These are phyloP conservation scores for Sporothrix euskadiensis DNA, from an alignment of 2,329 filamentous ascomycete genomes.

Conservation along the genomic window DNA sequence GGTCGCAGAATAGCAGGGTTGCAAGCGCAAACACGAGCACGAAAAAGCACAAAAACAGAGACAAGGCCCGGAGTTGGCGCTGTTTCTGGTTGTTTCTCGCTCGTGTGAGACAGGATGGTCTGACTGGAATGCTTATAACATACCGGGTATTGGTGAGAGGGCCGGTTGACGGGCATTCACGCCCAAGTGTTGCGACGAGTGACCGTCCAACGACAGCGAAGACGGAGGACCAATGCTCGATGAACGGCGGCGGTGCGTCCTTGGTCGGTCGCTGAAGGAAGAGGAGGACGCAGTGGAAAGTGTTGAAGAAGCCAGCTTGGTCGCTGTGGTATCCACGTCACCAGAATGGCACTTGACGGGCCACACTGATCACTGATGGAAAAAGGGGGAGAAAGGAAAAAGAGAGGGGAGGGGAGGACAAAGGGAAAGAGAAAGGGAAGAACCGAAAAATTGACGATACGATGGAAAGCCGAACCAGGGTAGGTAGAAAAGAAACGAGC, in stretches of 20 bases:
- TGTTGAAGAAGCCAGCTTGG: constrained; percentile 55
- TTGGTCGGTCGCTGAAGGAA: constrained; percentile 54
- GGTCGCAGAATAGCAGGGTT: neutral
- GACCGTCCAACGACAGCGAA: constrained; percentile 40
- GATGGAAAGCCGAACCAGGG: neutral
- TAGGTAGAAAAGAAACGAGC: neutral
- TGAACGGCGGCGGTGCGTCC: constrained; percentile 49
- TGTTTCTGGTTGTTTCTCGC: constrained; percentile 1
- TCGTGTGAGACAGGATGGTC: neutral
- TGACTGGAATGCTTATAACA: constrained; percentile 34
- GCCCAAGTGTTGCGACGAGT: constrained; percentile 42
- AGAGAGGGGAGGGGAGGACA: neutral
- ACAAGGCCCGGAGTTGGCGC: neutral
- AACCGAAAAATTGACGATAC: neutral
- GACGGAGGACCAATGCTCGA: constrained; percentile 34
- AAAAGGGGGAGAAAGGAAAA: neutral
- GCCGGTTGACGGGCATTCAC: constrained; percentile 44
- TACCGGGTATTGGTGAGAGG: constrained; percentile 60
- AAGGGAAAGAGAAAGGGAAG: constrained; percentile 16
- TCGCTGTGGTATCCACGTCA: constrained; percentile 34
- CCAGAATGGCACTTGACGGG: constrained; percentile 35
- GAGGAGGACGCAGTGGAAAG: constrained; percentile 54
- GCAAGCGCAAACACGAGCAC: constrained; percentile 7
- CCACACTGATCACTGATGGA: constrained; percentile 32
- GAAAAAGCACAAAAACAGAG: constrained; percentile 14